A percentile compares a stretch with the other conserved stretches of the same genome.
phyloP scores from a whole-genome alignment of 2,329 filamentous ascomycete genomes.

The Chrysosporium queenslandicum region DNA sequence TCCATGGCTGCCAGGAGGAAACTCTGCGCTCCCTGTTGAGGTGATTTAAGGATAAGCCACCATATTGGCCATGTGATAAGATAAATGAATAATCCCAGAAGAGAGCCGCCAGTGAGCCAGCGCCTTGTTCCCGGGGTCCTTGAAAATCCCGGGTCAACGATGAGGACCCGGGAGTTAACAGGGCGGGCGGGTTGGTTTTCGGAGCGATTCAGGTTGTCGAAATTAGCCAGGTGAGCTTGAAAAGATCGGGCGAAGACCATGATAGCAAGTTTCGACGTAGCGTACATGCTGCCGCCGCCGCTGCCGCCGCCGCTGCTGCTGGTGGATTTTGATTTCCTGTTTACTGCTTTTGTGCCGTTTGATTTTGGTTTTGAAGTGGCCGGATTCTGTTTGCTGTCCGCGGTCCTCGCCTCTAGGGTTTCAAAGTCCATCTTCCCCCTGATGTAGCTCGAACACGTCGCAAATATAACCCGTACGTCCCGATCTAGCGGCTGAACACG shows the following conservation, averaged over 20 bases:
- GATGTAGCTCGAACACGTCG: conserved; percentile 83
- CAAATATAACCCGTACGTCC: conserved; percentile 78
- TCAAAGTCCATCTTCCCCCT: conserved; percentile 53
- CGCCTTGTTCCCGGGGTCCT: conserved; percentile 79
- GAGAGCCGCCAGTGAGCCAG: conserved; percentile 74
- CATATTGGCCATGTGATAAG: conserved; percentile 66
- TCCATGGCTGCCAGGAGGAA: conserved; percentile 84
- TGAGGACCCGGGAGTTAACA: conserved; percentile 69
- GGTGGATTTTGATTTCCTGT: conserved; percentile 17
- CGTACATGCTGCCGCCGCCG: conserved; percentile 39
- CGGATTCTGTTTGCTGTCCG: conserved; percentile 13
- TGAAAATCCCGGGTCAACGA: conserved; percentile 76
- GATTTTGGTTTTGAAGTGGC: conserved; percentile 3
- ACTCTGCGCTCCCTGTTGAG: conserved; percentile 73
- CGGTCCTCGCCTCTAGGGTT: conserved; percentile 23
- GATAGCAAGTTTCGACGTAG: conserved; percentile 62
- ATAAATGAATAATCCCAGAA: conserved; percentile 71
- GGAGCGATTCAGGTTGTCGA: conserved; percentile 61
- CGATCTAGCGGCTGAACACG: conserved; percentile 86
- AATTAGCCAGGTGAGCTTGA: conserved; percentile 80
- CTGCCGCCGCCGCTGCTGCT: background rate
- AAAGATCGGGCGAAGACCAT: conserved; percentile 84
- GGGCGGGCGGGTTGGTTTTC: conserved; percentile 40
- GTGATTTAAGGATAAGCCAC: conserved; percentile 82
- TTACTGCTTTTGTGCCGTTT: conserved; percentile 14